phyloP scores from a whole-genome alignment of 2,329 filamentous ascomycete genomes.

The Diplocarpon mali region DNA sequence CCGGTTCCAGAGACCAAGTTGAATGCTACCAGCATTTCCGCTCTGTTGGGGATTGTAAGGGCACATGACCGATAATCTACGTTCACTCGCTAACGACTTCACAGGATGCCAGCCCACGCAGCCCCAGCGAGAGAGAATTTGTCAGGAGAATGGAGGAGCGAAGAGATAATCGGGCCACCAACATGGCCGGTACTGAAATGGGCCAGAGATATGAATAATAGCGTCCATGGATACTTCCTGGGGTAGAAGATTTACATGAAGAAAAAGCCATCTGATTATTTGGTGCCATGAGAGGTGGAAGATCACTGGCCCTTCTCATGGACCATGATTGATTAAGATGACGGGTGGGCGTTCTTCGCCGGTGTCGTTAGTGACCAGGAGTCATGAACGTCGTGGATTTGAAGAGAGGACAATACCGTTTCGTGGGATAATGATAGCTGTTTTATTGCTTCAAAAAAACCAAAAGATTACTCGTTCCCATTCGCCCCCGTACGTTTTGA shows the following conservation, averaged over 20 bases:
- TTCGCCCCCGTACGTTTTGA: too few species aligned
- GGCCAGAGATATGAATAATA: conserved; percentile 12
- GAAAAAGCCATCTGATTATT: conserved; percentile 7
- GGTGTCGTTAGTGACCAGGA: too few species aligned
- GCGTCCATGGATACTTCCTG: conserved; percentile 9
- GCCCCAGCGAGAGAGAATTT: conserved; percentile 45
- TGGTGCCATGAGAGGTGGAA: conserved; percentile 2
- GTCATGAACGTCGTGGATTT: too few species aligned
- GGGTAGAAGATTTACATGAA: conserved; percentile 11
- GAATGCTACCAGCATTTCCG: conserved; percentile 44
- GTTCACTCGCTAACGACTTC: conserved; percentile 3
- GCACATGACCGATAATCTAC: background rate
- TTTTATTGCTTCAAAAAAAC: too few species aligned
- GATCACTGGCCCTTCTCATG: background rate
- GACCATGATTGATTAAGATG: background rate
- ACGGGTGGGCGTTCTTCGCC: too few species aligned
- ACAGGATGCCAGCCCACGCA: conserved; percentile 42
- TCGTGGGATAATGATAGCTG: too few species aligned
- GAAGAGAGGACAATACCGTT: too few species aligned
- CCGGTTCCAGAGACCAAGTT: conserved; percentile 33
- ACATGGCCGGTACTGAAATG: conserved; percentile 19
- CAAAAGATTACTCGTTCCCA: too few species aligned
- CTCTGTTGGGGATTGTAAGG: conserved; percentile 43
- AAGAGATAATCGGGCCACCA: conserved; percentile 19
- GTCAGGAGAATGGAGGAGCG: conserved; percentile 44